Evolutionary conservation across 2,329 filamentous ascomycete species (phyloP).

Genomic region (Alternaria infectoria): DNA sequence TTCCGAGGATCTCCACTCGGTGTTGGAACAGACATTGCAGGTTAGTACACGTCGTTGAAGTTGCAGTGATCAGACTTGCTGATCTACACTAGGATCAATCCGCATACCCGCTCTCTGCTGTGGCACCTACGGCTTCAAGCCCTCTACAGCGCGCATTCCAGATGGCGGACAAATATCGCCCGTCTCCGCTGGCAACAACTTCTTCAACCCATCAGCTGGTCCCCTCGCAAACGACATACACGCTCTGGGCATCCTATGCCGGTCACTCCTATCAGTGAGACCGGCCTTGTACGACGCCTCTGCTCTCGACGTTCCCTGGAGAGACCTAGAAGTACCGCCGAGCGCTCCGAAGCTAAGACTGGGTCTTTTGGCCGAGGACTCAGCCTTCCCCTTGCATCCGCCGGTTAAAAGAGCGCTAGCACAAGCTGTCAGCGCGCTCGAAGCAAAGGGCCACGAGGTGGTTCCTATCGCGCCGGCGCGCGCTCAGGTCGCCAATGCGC

Average conservation of each 20-base stretch:
- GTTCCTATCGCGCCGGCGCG: not conserved
- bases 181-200: not conserved
- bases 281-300: slow-evolving; percentile 4
- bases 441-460: slow-evolving; percentile 6
- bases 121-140: slow-evolving; percentile 56
- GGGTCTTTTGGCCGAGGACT: slow-evolving; percentile 8
- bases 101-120: slow-evolving; percentile 62
- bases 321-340: not conserved
- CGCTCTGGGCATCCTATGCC: not conserved
- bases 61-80: not conserved
- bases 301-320: slow-evolving; percentile 8
- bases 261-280: slow-evolving; percentile 1
- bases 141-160: slow-evolving; percentile 58
- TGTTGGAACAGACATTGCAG: slow-evolving; percentile 65
- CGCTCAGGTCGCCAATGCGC: slow-evolving; percentile 1
- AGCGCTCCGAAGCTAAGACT: not conserved
- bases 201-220: slow-evolving; percentile 3
- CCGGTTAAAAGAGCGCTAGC: slow-evolving; percentile 9
- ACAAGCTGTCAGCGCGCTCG: not conserved
- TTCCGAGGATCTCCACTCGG: slow-evolving; percentile 65
- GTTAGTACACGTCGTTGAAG: not conserved
- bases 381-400: slow-evolving; percentile 4
- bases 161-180: slow-evolving; percentile 30
- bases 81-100: slow-evolving; percentile 39
- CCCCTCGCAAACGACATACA: slow-evolving; percentile 7